Conservation (phyloP, 495 filamentous ascomycete genomes). For the Rhizodiscina lignyota region DNA sequence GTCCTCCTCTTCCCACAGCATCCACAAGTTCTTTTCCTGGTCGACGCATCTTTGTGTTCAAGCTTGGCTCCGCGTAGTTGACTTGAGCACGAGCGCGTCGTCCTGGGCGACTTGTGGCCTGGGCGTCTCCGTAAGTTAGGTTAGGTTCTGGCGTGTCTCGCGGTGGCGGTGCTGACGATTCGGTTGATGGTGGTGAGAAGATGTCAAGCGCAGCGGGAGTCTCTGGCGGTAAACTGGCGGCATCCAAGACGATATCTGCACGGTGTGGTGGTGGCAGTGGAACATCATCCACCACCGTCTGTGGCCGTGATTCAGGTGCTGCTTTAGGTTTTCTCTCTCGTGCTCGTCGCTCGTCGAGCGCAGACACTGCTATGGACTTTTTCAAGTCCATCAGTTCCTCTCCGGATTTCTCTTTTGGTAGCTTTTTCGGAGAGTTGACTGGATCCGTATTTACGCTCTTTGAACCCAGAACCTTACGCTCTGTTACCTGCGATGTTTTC, state of each 20-base stretch:
- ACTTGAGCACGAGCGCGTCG: slow-evolving; percentile 20
- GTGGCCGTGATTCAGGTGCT: no score
- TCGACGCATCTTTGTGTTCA: slow-evolving; percentile 23
- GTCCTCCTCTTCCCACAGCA: slow-evolving; percentile 16
- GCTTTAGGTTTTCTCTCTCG: no score
- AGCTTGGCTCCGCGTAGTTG: slow-evolving; percentile 25
- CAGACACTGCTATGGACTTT: slow-evolving; percentile 4
- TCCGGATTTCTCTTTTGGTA: slow-evolving; percentile 2
- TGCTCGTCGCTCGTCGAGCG: no score
- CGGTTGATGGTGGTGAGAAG: slow-evolving; percentile 20
- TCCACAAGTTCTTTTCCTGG: slow-evolving; percentile 21
- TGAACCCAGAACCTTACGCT: no score
- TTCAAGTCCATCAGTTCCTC: slow-evolving; percentile 16
- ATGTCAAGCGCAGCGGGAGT: slow-evolving; percentile 17
- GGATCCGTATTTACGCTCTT: slow-evolving; percentile 21
- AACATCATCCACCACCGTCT: no score
- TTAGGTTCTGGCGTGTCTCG: background rate
- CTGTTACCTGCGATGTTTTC: no score
- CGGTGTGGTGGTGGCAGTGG: slow-evolving; percentile 7
- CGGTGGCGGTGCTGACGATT: background rate
- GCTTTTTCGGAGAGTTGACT: slow-evolving; percentile 20
- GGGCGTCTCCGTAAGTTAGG: background rate
- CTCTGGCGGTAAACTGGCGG: slow-evolving; percentile 14
- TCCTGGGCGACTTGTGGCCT: slow-evolving; percentile 9
- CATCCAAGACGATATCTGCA: slow-evolving; percentile 10